Conservation (phyloP, 306 rosid species). For the Vigna trinervia region DNA sequence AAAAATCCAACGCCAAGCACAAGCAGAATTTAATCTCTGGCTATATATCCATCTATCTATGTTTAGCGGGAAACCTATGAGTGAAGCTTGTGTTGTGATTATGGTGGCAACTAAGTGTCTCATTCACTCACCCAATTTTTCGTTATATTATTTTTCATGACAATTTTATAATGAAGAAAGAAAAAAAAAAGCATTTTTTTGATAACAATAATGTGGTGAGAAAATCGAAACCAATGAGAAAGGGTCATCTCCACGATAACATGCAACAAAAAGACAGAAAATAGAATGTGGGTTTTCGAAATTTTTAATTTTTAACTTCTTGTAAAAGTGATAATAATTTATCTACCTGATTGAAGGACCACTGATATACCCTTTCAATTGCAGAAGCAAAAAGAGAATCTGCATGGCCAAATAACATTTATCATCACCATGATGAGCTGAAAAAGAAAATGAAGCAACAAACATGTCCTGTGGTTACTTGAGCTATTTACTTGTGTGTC, state of each 20-base stretch:
- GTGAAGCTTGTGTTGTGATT: slow-evolving; percentile 25
- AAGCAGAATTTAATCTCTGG: not conserved
- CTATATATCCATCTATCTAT: not conserved
- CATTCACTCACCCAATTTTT: slow-evolving; percentile 17
- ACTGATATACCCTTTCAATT: not conserved
- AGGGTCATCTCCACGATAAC: not conserved
- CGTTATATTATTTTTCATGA: not conserved
- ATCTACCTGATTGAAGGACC: not conserved
- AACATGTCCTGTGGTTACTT: not conserved
- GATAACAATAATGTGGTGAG: not conserved
- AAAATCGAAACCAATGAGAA: not conserved
- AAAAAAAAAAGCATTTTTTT: not conserved
- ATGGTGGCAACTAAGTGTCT: slow-evolving; percentile 36
- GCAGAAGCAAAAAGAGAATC: not conserved
- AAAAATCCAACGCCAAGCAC: not conserved
- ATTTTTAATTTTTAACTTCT: not conserved
- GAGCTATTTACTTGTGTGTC: too few relatives aligned
- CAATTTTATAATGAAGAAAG: not conserved
- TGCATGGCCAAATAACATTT: not conserved
- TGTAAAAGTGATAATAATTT: not conserved
- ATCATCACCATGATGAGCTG: not conserved
- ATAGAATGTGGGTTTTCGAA: not conserved
- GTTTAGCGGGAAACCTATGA: slow-evolving; percentile 40
- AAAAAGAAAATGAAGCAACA: not conserved
- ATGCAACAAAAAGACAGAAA: not conserved